Conservation (phyloP, 2,329 filamentous ascomycete species). For the Exophiala xenobiotica region DNA sequence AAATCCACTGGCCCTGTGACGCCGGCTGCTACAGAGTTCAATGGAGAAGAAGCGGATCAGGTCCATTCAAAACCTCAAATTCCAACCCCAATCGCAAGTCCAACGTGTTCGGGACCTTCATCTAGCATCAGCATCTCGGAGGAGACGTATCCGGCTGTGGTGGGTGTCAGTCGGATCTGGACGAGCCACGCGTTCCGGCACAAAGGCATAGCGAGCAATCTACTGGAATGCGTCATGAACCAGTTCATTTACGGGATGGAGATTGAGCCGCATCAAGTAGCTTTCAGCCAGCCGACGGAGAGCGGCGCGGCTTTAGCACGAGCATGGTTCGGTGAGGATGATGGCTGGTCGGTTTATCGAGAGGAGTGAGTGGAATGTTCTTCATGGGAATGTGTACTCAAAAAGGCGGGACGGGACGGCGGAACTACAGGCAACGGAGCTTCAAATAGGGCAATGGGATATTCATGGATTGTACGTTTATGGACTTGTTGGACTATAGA, state of each 20-base stretch:
- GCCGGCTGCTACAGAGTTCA: conserved; percentile 20
- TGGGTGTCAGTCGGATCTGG: conserved; percentile 67
- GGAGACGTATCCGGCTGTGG: conserved; percentile 48
- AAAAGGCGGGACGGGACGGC: too few relatives aligned
- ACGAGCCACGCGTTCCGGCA: conserved; percentile 57
- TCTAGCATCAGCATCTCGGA: conserved; percentile 49
- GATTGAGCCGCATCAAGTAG: conserved; percentile 56
- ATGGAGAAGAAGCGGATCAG: conserved; percentile 16
- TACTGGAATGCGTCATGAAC: conserved; percentile 57
- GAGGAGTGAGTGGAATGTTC: conserved; percentile 37
- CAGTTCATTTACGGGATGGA: conserved; percentile 58
- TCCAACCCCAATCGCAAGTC: conserved; percentile 23
- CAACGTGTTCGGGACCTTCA: conserved; percentile 30
- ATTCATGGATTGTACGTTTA: too few relatives aligned
- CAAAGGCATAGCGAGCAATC: conserved; percentile 56
- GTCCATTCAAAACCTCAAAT: conserved; percentile 17
- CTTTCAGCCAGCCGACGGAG: conserved; percentile 67
- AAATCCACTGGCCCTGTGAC: conserved; percentile 12
- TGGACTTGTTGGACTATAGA: too few relatives aligned
- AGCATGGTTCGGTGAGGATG: conserved; percentile 56
- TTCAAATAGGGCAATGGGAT: too few relatives aligned
- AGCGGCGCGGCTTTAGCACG: conserved; percentile 58
- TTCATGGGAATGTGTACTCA: too few relatives aligned
- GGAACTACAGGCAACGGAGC: too few relatives aligned
- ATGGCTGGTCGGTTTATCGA: conserved; percentile 62